phyloP scores from a whole-genome alignment of 306 rosid genomes.

The Datisca glomerata region DNA sequence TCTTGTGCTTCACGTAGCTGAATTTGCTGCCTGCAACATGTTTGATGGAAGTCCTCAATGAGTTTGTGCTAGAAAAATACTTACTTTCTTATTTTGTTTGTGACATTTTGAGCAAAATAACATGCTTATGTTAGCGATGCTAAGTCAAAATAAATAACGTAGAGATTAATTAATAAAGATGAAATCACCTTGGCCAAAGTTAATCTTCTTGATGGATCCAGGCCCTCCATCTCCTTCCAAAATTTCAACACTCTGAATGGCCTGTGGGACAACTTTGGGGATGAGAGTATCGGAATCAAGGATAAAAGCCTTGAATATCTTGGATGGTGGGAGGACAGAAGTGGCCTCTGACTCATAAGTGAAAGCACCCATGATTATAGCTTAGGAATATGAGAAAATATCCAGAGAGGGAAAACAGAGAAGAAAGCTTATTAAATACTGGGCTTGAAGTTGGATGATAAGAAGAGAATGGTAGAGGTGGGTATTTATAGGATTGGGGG shows the following conservation, averaged over 20 bases:
- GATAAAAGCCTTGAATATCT: constrained; percentile 37
- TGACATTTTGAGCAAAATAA: too few species aligned
- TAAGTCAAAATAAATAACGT: too few species aligned
- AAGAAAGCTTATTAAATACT: too few species aligned
- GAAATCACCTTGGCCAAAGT: constrained; percentile 20
- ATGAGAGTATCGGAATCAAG: constrained; percentile 24
- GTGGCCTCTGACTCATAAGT: constrained; percentile 18
- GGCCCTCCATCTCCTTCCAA: constrained; percentile 41
- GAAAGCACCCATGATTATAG: constrained; percentile 33
- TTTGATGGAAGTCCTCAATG: too few species aligned
- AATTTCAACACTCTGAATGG: constrained; percentile 16
- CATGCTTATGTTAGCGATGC: too few species aligned
- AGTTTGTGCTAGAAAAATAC: too few species aligned
- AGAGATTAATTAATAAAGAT: too few species aligned
- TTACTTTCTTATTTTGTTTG: too few species aligned
- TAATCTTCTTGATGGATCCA: constrained; percentile 44
- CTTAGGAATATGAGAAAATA: neutral
- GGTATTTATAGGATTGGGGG: too few species aligned
- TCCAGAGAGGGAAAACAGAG: too few species aligned
- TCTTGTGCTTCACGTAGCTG: constrained; percentile 29
- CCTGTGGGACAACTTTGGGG: constrained; percentile 26
- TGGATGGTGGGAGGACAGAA: constrained; percentile 26
- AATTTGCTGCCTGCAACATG: constrained; percentile 26
- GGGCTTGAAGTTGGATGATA: too few species aligned
- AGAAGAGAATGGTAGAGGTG: too few species aligned